phyloP scores from a whole-genome alignment of 2,329 filamentous ascomycete species.

The Fusarium dlaminii region DNA sequence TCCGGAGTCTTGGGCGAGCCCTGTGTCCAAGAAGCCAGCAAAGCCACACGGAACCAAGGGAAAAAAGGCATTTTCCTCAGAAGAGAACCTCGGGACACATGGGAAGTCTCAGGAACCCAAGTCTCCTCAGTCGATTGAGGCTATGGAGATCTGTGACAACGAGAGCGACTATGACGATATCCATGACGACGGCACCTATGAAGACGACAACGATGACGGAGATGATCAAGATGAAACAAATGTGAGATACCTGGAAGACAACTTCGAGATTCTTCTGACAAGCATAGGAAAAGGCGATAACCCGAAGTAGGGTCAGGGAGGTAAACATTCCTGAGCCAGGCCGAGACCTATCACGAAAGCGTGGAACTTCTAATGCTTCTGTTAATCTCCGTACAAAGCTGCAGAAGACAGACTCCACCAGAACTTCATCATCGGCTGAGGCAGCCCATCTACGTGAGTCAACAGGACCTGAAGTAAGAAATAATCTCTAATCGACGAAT shows the following conservation, averaged over 20 bases:
- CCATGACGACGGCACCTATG: background rate
- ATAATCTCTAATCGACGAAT: background rate
- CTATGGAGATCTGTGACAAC: background rate
- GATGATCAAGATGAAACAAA: background rate
- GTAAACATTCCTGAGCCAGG: background rate
- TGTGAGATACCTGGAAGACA: background rate
- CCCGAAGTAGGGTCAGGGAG: background rate
- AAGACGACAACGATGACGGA: too few species aligned
- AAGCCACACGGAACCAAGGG: background rate
- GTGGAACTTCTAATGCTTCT: background rate
- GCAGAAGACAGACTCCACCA: background rate
- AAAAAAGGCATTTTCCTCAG: rapidly evolving
- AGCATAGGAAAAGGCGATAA: background rate
- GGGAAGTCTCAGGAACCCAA: background rate
- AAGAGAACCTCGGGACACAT: background rate
- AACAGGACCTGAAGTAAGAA: too few species aligned
- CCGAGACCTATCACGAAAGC: background rate
- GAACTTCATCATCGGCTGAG: too few species aligned
- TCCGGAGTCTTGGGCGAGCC: background rate
- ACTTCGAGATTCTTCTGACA: background rate
- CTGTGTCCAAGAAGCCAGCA: background rate
- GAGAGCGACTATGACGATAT: background rate
- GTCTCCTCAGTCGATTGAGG: background rate
- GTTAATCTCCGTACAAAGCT: background rate
- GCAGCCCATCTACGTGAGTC: background rate